These are phyloP conservation scores for Fusarium sp. DNA, from an alignment of 2,329 filamentous ascomycete species.

Conservation along the genomic window DNA sequence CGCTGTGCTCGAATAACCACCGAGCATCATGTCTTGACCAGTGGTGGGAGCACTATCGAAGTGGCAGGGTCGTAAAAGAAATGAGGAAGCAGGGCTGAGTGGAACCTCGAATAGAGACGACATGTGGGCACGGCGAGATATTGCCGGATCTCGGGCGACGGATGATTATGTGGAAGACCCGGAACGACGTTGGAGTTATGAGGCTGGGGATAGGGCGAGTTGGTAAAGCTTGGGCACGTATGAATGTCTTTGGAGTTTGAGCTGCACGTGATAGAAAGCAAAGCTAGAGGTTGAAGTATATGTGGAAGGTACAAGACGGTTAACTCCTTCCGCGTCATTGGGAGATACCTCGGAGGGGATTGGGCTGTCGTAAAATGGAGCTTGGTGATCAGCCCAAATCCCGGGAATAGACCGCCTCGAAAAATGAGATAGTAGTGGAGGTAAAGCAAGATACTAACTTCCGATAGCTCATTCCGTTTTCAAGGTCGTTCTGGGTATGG, in stretches of 20 bases:
- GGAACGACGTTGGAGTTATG: not conserved
- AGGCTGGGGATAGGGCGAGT: not conserved
- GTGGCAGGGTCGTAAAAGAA: not conserved
- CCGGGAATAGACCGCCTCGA: conserved; percentile 20
- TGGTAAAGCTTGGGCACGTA: not conserved
- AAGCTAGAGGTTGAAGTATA: conserved; percentile 7
- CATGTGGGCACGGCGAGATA: not conserved
- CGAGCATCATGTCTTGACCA: not conserved
- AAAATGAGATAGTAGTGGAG: not conserved
- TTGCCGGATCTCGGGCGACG: not conserved
- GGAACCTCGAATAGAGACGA: conserved; percentile 3
- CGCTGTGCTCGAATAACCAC: not conserved
- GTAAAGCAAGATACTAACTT: not conserved
- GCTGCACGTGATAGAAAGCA: conserved; percentile 9
- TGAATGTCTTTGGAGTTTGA: not conserved
- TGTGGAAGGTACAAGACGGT: not conserved
- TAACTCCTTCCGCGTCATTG: not conserved
- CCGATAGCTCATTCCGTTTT: not conserved
- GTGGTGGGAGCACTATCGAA: not conserved
- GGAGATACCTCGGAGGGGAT: not conserved
- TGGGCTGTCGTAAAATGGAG: not conserved
- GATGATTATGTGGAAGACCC: not conserved
- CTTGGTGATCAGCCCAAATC: conserved; percentile 4
- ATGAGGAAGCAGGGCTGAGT: conserved; percentile 1
- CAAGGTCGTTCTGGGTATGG: not conserved